Conservation (phyloP, 2,329 filamentous ascomycete species). For the Xylaria sp. region DNA sequence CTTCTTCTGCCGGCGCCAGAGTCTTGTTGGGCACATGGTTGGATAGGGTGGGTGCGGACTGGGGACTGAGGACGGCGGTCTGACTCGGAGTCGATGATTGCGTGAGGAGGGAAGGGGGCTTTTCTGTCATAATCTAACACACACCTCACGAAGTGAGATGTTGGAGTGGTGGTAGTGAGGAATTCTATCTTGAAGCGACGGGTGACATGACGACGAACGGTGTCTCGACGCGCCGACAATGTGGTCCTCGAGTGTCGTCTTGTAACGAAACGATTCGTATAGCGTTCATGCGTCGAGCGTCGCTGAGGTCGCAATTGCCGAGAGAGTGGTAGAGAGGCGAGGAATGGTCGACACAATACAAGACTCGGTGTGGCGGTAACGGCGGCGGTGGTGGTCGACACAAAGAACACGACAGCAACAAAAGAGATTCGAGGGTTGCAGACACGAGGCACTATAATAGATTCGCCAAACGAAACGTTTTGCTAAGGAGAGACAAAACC, state of each 20-base stretch:
- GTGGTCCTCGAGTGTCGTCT: constrained; percentile 30
- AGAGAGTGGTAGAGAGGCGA: constrained; percentile 23
- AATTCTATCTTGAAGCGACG: constrained; percentile 62
- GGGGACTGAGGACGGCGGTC: constrained; percentile 54
- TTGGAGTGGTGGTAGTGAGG: constrained; percentile 39
- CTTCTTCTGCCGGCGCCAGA: constrained; percentile 72
- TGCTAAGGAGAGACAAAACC: constrained; percentile 30
- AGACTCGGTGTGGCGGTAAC: constrained; percentile 31
- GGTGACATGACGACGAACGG: constrained; percentile 68
- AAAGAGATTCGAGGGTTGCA: constrained; percentile 42
- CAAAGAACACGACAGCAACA: constrained; percentile 46
- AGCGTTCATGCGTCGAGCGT: constrained; percentile 30
- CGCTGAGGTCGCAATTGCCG: constrained; percentile 27
- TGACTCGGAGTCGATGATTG: constrained; percentile 67
- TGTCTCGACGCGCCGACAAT: constrained; percentile 52
- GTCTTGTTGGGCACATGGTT: constrained; percentile 58
- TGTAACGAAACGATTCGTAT: constrained; percentile 27
- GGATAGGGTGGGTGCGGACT: constrained; percentile 50
- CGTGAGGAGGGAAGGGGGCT: constrained; percentile 62
- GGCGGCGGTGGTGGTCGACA: constrained; percentile 27
- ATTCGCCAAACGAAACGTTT: constrained; percentile 34
- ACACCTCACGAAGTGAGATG: constrained; percentile 56
- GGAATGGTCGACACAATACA: constrained; percentile 7
- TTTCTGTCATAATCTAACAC: constrained; percentile 71
- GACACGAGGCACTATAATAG: constrained; percentile 32